Evolutionary conservation across 345 rosid genomes (phyloP).

Genomic region (Gossypium turneri): DNA sequence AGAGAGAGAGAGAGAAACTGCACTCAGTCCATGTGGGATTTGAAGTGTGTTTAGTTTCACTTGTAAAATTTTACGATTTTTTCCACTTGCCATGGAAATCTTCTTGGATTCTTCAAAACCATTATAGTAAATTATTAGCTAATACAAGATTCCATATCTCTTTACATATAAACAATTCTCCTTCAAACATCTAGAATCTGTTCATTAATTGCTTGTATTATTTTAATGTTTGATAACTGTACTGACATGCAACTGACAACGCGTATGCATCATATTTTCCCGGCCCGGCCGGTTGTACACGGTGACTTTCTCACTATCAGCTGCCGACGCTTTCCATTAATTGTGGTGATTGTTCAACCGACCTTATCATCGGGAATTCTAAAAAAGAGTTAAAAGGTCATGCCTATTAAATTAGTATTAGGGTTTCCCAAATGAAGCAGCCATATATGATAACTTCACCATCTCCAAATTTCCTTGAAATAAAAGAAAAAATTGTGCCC

Average conservation of each 20-base stretch:
- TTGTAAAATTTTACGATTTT: conserved; percentile 22
- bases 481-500: neutral
- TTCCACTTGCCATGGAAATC: conserved; percentile 11
- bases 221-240: neutral
- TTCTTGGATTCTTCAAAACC: conserved; percentile 5
- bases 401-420: neutral
- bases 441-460: neutral
- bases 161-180: conserved; percentile 2
- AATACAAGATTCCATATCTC: neutral
- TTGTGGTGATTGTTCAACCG: conserved; percentile 27
- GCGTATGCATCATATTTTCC: neutral
- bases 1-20: conserved; percentile 19
- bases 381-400: conserved; percentile 13
- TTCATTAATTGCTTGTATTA: conserved; percentile 2
- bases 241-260: neutral
- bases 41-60: conserved; percentile 43
- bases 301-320: conserved; percentile 12
- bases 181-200: neutral
- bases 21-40: conserved; percentile 48
- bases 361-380: conserved; percentile 29
- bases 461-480: neutral
- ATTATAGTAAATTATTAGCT: neutral
- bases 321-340: conserved; percentile 20
- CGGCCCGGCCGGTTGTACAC: conserved; percentile 9
- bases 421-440: conserved; percentile 22